phyloP scores from a whole-genome alignment of 768 basidiomycete species.

The Termitomyces sp. region DNA sequence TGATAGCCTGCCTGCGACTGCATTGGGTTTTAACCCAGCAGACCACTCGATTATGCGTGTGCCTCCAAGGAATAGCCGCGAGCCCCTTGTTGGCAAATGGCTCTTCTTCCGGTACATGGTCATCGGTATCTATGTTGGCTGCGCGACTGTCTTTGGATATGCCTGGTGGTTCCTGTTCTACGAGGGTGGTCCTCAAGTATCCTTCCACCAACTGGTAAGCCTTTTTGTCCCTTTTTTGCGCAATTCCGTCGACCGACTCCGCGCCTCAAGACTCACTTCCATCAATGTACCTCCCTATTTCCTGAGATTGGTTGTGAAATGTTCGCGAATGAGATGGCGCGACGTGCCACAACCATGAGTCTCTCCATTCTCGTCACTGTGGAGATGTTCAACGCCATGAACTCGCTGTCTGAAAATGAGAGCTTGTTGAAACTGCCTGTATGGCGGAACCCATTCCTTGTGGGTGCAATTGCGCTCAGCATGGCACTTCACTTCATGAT shows the following conservation, averaged over 20 bases:
- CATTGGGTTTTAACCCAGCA: constrained; percentile 95
- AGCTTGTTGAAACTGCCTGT: constrained; percentile 83
- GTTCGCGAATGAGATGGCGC: constrained; percentile 87
- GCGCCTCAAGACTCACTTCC: constrained; percentile 82
- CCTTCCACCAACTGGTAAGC: constrained; percentile 87
- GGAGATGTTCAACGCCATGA: constrained; percentile 98
- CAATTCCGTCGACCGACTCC: background rate
- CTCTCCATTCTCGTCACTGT: constrained; percentile 94
- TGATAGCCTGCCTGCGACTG: constrained; percentile 94
- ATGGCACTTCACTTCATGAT: constrained; percentile 95
- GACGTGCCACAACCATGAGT: constrained; percentile 92
- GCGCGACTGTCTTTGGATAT: constrained; percentile 95
- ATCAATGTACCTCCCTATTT: constrained; percentile 81
- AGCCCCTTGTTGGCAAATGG: constrained; percentile 91
- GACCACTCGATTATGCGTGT: constrained; percentile 97
- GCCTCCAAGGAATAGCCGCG: constrained; percentile 85
- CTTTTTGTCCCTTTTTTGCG: constrained; percentile 1
- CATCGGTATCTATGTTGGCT: constrained; percentile 90
- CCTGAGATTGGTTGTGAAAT: constrained; percentile 93
- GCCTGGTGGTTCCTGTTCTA: constrained; percentile 99
- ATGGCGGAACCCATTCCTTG: constrained; percentile 94
- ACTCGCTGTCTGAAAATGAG: constrained; percentile 97
- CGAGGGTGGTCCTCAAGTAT: constrained; percentile 85
- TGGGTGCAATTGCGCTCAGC: constrained; percentile 83
- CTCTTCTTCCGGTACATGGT: constrained; percentile 95